These are phyloP conservation scores for Artomyces pyxidatus DNA, from an alignment of 768 basidiomycete genomes.

Conservation along the genomic window DNA sequence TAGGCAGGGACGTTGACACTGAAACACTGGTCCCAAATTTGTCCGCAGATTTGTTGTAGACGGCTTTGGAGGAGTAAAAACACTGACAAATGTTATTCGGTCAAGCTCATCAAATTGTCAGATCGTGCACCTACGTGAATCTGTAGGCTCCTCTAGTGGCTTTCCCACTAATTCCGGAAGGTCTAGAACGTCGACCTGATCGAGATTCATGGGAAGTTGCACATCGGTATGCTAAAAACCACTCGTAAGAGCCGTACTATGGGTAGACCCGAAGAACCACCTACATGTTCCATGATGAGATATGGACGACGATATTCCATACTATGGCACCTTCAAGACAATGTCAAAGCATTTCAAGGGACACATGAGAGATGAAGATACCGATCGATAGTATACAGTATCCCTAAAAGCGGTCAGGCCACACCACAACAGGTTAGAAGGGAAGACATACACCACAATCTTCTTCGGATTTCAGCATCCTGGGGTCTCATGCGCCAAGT, in stretches of 20 bases:
- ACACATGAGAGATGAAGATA: neutral
- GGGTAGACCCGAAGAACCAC: neutral
- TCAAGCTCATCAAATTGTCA: neutral
- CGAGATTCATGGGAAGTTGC: constrained; percentile 18
- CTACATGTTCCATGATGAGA: constrained; percentile 17
- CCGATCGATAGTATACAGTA: constrained; percentile 16
- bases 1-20: constrained; percentile 16
- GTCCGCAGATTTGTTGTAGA: constrained; percentile 8
- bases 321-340: constrained; percentile 6
- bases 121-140: constrained; percentile 10
- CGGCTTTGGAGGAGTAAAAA: constrained; percentile 13
- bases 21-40: constrained; percentile 19
- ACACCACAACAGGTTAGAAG: neutral
- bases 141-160: constrained; percentile 16
- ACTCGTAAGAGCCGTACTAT: neutral
- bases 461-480: constrained; percentile 17
- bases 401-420: constrained; percentile 9
- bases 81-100: constrained; percentile 1
- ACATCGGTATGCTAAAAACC: constrained; percentile 15
- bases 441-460: constrained; percentile 18
- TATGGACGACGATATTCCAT: constrained; percentile 17
- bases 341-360: neutral
- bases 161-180: constrained; percentile 10
- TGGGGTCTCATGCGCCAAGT: constrained; percentile 17
- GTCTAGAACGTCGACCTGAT: constrained; percentile 14